phyloP scores from a whole-genome alignment of 192 early-diverging fungal genomes.

The Irineochytrium annulatum region DNA sequence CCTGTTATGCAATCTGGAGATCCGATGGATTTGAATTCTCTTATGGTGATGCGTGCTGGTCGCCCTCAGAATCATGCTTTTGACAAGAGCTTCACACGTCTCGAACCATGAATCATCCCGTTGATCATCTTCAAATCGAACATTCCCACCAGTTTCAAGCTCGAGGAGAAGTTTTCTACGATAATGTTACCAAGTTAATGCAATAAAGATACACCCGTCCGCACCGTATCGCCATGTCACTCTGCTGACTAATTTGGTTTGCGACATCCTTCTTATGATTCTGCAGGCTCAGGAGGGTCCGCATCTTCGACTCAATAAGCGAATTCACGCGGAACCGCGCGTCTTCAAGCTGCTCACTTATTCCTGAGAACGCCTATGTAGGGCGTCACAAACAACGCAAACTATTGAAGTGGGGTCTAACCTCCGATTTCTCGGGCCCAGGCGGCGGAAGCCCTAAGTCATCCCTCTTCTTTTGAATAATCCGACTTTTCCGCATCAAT shows the following conservation, averaged over 20 bases:
- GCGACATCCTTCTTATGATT: constrained; percentile 30
- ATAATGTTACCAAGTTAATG: constrained; percentile 1
- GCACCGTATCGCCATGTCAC: constrained; percentile 48
- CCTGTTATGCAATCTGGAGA: constrained; percentile 50
- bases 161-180: constrained; percentile 51
- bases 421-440: not conserved
- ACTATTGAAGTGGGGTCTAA: not conserved
- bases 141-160: constrained; percentile 60
- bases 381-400: not conserved
- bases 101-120: constrained; percentile 43
- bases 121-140: constrained; percentile 57
- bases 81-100: constrained; percentile 42
- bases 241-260: constrained; percentile 36
- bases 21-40: constrained; percentile 49
- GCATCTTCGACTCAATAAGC: constrained; percentile 28
- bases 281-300: constrained; percentile 23
- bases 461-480: constrained; percentile 32
- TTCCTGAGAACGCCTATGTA: not conserved
- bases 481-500: constrained; percentile 23
- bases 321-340: constrained; percentile 17
- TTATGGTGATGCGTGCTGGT: constrained; percentile 15
- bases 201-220: not conserved
- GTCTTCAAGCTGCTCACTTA: constrained; percentile 19
- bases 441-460: constrained; percentile 21
- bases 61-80: constrained; percentile 34